Percentiles rank a stretch among this genome's conserved stretches.
Evolutionary conservation across 2,329 filamentous ascomycete genomes (phyloP).

Genomic region (Xylariomycetidae sp.): DNA sequence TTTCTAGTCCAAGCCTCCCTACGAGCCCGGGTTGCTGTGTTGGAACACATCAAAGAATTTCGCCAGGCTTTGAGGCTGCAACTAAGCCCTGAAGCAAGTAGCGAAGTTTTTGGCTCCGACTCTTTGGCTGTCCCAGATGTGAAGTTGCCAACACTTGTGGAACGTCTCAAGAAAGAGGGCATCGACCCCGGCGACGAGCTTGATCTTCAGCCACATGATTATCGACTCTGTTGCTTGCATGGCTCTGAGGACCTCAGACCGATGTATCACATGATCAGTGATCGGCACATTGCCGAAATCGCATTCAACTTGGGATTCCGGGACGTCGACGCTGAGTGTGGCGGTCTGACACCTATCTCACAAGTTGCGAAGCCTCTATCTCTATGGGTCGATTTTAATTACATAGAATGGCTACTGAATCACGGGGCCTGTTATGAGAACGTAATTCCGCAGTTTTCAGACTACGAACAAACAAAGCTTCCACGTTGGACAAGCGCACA

Average conservation of each 20-base stretch:
- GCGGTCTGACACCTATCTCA: neutral
- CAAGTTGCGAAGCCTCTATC: no score
- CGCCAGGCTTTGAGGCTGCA: neutral
- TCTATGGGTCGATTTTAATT: neutral
- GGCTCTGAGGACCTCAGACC: neutral
- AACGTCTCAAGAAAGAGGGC: neutral
- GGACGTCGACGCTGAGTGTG: neutral
- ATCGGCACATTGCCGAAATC: neutral
- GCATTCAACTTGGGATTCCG: neutral
- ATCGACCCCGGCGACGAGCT: neutral
- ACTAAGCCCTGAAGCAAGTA: neutral
- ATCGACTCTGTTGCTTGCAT: neutral
- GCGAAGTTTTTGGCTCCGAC: neutral
- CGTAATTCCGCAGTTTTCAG: no score
- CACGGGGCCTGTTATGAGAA: neutral
- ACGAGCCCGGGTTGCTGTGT: neutral
- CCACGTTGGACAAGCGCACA: no score
- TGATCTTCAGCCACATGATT: neutral
- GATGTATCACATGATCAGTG: neutral
- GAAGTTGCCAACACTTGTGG: neutral
- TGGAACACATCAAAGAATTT: neutral
- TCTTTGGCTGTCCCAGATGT: no score
- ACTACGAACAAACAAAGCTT: no score
- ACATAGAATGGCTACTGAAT: neutral
- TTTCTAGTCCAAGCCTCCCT: neutral